These are phyloP conservation scores for Odontarrhena argentea DNA, from an alignment of 345 rosid genomes.

Conservation along the genomic window DNA sequence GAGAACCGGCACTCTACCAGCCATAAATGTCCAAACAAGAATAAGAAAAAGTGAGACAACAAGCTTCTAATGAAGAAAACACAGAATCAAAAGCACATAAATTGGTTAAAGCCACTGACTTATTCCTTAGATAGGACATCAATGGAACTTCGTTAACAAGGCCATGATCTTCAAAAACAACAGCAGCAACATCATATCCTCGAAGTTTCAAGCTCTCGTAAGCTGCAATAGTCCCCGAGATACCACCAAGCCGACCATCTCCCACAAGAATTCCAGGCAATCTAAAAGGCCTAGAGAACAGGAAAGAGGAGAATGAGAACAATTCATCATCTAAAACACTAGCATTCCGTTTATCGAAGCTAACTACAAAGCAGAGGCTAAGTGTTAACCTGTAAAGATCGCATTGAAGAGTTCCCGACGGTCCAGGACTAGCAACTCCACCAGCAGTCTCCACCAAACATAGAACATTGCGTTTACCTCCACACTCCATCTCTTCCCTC, in stretches of 20 bases:
- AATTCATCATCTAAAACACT: neutral
- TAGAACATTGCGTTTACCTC: conserved; percentile 38
- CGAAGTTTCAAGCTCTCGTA: conserved; percentile 80
- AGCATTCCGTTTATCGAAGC: too few species aligned
- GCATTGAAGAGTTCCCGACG: conserved; percentile 90
- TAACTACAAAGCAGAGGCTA: too few species aligned
- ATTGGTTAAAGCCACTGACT: conserved; percentile 46
- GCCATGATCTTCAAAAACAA: conserved; percentile 84
- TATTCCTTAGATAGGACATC: conserved; percentile 64
- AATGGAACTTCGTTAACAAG: conserved; percentile 79
- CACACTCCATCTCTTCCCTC: conserved; percentile 44
- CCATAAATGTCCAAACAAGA: conserved; percentile 25
- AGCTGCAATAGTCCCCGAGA: conserved; percentile 92
- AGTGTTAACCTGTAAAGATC: conserved; percentile 72
- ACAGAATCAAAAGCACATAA: conserved; percentile 2
- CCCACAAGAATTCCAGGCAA: conserved; percentile 93
- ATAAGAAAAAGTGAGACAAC: conserved; percentile 23
- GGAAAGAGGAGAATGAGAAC: neutral
- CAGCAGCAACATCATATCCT: conserved; percentile 85
- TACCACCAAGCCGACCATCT: conserved; percentile 94
- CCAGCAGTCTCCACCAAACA: conserved; percentile 94
- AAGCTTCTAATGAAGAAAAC: neutral
- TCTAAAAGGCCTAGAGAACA: conserved; percentile 68
- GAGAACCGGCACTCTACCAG: conserved; percentile 77
- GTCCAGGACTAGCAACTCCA: conserved; percentile 92